Conservation (phyloP, 2,329 filamentous ascomycete genomes). For the Beauveria sp. region DNA sequence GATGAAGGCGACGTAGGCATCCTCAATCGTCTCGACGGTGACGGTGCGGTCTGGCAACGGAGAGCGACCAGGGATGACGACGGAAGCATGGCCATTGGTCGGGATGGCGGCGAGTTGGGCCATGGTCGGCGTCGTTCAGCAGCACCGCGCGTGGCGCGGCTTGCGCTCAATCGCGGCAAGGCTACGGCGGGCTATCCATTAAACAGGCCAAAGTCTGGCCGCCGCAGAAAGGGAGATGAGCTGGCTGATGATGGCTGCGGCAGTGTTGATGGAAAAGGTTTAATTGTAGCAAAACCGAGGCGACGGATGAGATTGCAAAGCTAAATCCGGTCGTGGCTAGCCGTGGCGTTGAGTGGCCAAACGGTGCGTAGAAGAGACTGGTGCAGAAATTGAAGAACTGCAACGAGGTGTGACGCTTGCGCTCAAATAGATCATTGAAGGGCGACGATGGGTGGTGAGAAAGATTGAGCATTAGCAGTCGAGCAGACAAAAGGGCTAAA, state of each 20-base stretch:
- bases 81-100: neutral
- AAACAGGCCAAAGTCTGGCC: neutral
- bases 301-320: neutral
- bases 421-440: neutral
- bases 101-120: neutral
- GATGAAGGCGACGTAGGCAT: slow-evolving; percentile 78
- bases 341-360: neutral
- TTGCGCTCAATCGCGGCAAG: neutral
- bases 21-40: slow-evolving; percentile 63
- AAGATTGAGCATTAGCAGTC: neutral
- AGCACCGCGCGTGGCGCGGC: neutral
- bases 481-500: neutral
- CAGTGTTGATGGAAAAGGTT: neutral
- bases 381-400: neutral
- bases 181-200: neutral
- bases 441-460: neutral
- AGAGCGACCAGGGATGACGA: slow-evolving; percentile 12
- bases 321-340: neutral
- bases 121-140: neutral
- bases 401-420: neutral
- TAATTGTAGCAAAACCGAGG: neutral
- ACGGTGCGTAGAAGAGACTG: neutral
- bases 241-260: too few relatives aligned
- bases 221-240: neutral
- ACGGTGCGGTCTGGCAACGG: slow-evolving; percentile 60